Evolutionary conservation across 139 green algal genomes (phyloP).

Genomic region (Trebouxia sp.): DNA sequence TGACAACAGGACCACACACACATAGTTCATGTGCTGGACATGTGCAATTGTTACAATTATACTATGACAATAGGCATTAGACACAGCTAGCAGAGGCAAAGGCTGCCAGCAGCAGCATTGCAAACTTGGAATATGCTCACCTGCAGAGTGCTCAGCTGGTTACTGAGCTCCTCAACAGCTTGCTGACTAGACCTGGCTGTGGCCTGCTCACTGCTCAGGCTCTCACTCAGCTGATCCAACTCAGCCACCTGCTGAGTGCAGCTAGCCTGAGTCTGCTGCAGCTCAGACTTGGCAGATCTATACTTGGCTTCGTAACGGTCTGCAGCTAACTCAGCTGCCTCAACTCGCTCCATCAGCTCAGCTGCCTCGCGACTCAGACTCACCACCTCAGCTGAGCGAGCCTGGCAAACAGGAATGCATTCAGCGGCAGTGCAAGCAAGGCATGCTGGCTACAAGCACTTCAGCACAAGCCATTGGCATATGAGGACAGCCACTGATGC

Average conservation of each 20-base stretch:
- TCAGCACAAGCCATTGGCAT: too few species aligned
- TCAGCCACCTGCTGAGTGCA: neutral
- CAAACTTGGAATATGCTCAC: too few species aligned
- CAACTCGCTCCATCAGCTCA: slow-evolving; percentile 7
- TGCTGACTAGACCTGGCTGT: slow-evolving; percentile 2
- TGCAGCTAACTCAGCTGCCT: slow-evolving; percentile 19
- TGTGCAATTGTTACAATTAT: too few species aligned
- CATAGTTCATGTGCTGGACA: neutral
- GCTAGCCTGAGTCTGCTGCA: slow-evolving; percentile 7
- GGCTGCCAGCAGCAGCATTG: too few species aligned
- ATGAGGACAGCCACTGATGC: too few species aligned
- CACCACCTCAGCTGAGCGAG: slow-evolving; percentile 1
- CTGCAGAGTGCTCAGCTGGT: neutral
- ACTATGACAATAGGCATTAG: too few species aligned
- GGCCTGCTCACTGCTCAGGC: neutral
- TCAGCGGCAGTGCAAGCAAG: too few species aligned
- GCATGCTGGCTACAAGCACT: too few species aligned
- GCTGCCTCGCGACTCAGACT: slow-evolving; percentile 7
- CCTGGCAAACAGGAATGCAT: too few species aligned
- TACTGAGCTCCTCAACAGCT: neutral
- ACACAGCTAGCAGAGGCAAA: too few species aligned
- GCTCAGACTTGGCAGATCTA: neutral
- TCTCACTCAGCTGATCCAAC: neutral
- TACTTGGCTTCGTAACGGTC: neutral
- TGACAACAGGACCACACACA: neutral